A percentile compares a stretch with the other conserved stretches of the same genome.
Conservation (phyloP, 176 grass and related monocot species). For the Pontederia paniculata region DNA sequence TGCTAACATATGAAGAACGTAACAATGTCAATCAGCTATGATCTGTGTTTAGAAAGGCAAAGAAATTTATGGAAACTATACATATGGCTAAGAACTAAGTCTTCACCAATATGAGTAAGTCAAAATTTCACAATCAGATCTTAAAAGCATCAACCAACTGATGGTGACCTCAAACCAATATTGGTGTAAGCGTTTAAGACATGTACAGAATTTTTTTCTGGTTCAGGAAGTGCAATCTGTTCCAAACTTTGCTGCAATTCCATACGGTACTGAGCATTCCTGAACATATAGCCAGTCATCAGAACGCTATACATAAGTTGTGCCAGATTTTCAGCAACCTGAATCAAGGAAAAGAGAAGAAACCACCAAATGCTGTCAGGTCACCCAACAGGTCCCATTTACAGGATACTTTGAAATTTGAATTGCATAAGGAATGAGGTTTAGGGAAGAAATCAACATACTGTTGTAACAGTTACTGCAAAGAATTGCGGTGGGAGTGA, state of each 20-base stretch:
- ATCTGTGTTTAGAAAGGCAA: too few relatives aligned
- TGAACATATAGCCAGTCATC: constrained; percentile 99
- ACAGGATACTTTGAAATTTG: neutral
- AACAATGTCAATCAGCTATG: too few relatives aligned
- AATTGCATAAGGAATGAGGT: neutral
- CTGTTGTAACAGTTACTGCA: constrained; percentile 75
- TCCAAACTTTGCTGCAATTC: constrained; percentile 83
- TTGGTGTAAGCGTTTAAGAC: neutral
- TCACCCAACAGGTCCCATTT: neutral
- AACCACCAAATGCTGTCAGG: constrained; percentile 13
- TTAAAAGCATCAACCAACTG: too few relatives aligned
- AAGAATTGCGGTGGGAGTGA: constrained; percentile 91
- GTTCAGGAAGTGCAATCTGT: constrained; percentile 79
- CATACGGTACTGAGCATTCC: constrained; percentile 74
- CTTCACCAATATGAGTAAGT: too few relatives aligned
- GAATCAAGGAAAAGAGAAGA: constrained; percentile 24
- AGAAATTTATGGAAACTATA: too few relatives aligned
- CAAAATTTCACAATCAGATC: too few relatives aligned
- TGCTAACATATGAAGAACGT: too few relatives aligned
- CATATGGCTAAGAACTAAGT: too few relatives aligned
- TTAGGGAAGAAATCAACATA: constrained; percentile 25
- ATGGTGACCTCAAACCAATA: too few relatives aligned
- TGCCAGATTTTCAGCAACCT: constrained; percentile 92
- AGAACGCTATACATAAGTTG: constrained; percentile 91
- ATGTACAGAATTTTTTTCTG: constrained; percentile 43